These are phyloP conservation scores for Zalaria obscura DNA, from an alignment of 2,329 filamentous ascomycete species.

Conservation along the genomic window DNA sequence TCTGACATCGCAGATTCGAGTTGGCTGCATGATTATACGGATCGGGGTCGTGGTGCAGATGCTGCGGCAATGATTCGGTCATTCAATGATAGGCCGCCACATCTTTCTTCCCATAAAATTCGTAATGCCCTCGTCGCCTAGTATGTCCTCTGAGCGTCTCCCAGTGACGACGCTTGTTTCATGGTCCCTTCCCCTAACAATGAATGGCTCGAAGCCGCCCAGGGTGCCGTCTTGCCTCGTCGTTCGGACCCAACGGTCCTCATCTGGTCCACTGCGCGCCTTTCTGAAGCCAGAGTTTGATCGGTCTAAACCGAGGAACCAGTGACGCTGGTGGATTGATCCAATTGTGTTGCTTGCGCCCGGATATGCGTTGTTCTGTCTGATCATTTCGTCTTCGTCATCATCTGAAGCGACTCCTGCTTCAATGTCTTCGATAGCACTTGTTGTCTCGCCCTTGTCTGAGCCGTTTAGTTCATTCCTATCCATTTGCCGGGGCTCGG, in stretches of 20 bases:
- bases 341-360: conserved; percentile 52
- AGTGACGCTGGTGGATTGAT: conserved; percentile 52
- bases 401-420: conserved; percentile 13
- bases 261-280: conserved; percentile 14
- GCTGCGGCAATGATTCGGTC: neutral
- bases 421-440: conserved; percentile 4
- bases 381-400: conserved; percentile 32
- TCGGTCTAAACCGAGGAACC: conserved; percentile 52
- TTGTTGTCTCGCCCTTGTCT: conserved; percentile 4
- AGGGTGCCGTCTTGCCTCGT: neutral
- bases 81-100: conserved; percentile 35
- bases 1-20: too few species aligned
- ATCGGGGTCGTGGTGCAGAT: too few species aligned
- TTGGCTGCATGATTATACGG: too few species aligned
- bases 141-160: conserved; percentile 41
- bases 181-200: conserved; percentile 43
- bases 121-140: conserved; percentile 46
- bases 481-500: conserved; percentile 1
- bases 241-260: conserved; percentile 12
- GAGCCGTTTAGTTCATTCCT: conserved; percentile 7
- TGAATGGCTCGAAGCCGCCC: conserved; percentile 41
- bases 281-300: conserved; percentile 41
- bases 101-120: conserved; percentile 44
- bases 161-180: conserved; percentile 57
- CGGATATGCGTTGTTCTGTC: conserved; percentile 49